Evolutionary conservation across 495 filamentous ascomycete genomes (phyloP).

Genomic region (Talaromyces borbonicus): DNA sequence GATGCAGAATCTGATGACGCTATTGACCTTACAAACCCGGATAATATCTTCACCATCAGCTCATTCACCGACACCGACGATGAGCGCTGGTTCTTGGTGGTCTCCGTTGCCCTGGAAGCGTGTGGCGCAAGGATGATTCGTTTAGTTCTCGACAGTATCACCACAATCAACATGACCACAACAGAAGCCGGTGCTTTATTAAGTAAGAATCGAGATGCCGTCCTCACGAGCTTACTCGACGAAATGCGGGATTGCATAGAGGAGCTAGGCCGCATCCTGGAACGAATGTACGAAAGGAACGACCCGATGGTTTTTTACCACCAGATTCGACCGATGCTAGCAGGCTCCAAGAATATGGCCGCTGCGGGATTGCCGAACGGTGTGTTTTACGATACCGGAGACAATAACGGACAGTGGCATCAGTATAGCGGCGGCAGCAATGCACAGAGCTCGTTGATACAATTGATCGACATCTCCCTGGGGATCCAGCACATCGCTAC

Average conservation of each 20-base stretch:
- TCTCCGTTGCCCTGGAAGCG: conserved; percentile 92
- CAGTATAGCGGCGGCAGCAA: conserved; percentile 87
- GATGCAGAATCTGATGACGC: conserved; percentile 20
- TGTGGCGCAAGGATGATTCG: conserved; percentile 74
- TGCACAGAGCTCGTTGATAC: conserved; percentile 86
- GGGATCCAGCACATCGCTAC: conserved; percentile 84
- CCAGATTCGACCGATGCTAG: conserved; percentile 80
- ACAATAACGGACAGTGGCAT: conserved; percentile 54
- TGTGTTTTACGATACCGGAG: conserved; percentile 77
- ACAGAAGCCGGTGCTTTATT: background rate
- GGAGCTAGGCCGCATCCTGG: conserved; percentile 62
- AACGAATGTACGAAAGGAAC: conserved; percentile 82
- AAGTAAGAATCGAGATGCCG: background rate
- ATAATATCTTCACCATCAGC: conserved; percentile 69
- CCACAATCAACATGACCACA: conserved; percentile 19
- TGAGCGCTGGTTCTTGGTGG: conserved; percentile 95
- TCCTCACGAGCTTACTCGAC: conserved; percentile 35
- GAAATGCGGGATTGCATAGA: conserved; percentile 71
- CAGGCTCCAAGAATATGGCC: conserved; percentile 92
- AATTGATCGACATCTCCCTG: conserved; percentile 84
- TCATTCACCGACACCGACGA: conserved; percentile 91
- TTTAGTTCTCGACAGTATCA: conserved; percentile 75
- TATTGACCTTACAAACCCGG: conserved; percentile 29
- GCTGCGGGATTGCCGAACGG: conserved; percentile 82
- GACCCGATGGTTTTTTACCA: conserved; percentile 84